Percentiles rank a stretch among this genome's conserved stretches.
Conservation (phyloP, 306 rosid species). For the Purshia tridentata region DNA sequence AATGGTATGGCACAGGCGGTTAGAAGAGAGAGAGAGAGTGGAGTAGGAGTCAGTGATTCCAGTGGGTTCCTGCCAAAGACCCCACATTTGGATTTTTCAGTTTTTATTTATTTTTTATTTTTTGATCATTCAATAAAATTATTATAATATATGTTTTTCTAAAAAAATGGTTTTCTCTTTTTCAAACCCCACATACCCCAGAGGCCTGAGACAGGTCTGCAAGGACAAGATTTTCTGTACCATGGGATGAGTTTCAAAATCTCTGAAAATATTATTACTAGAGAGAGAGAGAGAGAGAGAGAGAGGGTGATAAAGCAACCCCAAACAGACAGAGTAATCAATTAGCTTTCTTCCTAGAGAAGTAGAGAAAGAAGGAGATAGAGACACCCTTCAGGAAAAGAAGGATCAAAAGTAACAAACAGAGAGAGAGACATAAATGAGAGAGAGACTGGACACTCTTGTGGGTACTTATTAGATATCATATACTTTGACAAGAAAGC, state of each 20-base stretch:
- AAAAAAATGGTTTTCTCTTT: slow-evolving; percentile 1
- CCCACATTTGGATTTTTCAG: slow-evolving; percentile 36
- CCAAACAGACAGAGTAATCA: slow-evolving; percentile 33
- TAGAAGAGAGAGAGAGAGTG: slow-evolving; percentile 75
- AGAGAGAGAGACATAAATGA: slow-evolving; percentile 33
- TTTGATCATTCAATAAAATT: neutral
- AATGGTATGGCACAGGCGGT: slow-evolving; percentile 67
- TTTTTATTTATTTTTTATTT: neutral
- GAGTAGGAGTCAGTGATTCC: slow-evolving; percentile 82
- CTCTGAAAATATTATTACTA: slow-evolving; percentile 32
- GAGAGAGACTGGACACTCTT: slow-evolving; percentile 51
- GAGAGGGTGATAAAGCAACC: slow-evolving; percentile 32
- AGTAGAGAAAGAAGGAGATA: slow-evolving; percentile 34
- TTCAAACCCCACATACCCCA: slow-evolving; percentile 29
- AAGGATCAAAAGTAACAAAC: slow-evolving; percentile 32
- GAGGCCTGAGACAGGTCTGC: slow-evolving; percentile 35
- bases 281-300: slow-evolving; percentile 12
- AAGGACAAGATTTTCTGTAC: slow-evolving; percentile 51
- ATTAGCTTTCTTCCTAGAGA: slow-evolving; percentile 45
- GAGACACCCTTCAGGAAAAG: slow-evolving; percentile 35
- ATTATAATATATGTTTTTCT: neutral
- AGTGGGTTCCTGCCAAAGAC: slow-evolving; percentile 58
- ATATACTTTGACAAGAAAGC: slow-evolving; percentile 54
- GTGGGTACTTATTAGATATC: slow-evolving; percentile 31
- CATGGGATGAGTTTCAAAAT: slow-evolving; percentile 38